Base-by-base conservation (phyloP, 192 early-diverging fungal genomes). In the Anaeromyces robustus region DNA sequence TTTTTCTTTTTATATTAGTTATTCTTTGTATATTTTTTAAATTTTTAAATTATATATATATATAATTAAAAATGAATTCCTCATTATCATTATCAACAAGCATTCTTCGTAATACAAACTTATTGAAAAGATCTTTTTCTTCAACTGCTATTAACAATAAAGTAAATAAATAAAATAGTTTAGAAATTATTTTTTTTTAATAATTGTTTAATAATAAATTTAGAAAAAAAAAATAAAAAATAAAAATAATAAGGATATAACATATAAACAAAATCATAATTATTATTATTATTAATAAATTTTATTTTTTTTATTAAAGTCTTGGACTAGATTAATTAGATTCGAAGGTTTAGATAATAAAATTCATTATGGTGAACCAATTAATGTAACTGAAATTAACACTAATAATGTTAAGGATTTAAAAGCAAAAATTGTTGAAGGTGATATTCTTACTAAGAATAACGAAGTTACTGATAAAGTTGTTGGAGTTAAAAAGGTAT, bases 271-370 rank as follows among this genome's bases (percentile, higher is more conserved):
- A n/a, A n/a, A n/a, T n/a, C n/a, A n/a, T n/a, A n/a, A n/a, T n/a
- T n/a, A n/a, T n/a, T n/a, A n/a, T n/a, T n/a, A n/a, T n/a, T n/a
- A n/a, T n/a, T n/a, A n/a, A n/a, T n/a, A n/a, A n/a, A n/a, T n/a
- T n/a, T n/a, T n/a, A n/a, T n/a, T n/a, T n/a, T n/a, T n/a, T n/a
- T n/a, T n/a, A n/a, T n/a, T n/a, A 34, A 34, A 34, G 43, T 16
- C 52, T n/a, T 68, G 52, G 52, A 68, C 5, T 2, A 68, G 52
- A 68, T 68, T 68, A n/a, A 68, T 94, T 92, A 16, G 90, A 28
- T 91, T 91, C 79, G 77, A 86, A 59, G 85, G 83, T 78, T 83
- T 85, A 31, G 87, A 88, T 78, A 85, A 86, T 3, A 86, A 88
- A 30, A 82, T 86, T 30, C 84, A 89, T 77, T 83, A 85, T 3